phyloP scores from a whole-genome alignment of 352 stramenopile genomes.

The Peronospora belbahrii region DNA sequence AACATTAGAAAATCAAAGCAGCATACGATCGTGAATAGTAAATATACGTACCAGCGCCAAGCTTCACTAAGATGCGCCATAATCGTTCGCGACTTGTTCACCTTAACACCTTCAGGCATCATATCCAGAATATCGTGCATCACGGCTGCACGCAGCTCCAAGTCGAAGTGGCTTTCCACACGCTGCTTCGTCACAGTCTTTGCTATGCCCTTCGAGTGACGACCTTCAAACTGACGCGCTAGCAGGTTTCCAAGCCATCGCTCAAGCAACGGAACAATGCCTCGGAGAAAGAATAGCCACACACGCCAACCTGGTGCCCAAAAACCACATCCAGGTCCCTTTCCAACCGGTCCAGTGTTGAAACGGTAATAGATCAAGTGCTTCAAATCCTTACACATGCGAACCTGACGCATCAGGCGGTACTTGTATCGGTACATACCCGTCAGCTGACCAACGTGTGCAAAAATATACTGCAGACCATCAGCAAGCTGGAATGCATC shows the following conservation, averaged over 20 bases:
- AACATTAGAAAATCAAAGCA: conserved; percentile 5
- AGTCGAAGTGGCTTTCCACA: conserved; percentile 99
- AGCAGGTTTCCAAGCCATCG: conserved; percentile 98
- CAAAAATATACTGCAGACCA: conserved; percentile 99
- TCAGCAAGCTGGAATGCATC: conserved; percentile 99
- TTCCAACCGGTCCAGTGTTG: conserved; percentile 99
- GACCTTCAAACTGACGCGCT: conserved; percentile 98
- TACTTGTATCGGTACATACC: conserved; percentile 99
- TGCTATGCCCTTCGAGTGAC: conserved; percentile 96
- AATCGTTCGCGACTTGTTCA: conserved; percentile 98
- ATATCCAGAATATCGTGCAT: conserved; percentile 99
- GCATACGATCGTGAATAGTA: not conserved
- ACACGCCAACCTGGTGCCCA: conserved; percentile 99
- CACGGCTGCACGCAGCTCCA: conserved; percentile 97
- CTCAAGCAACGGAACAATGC: conserved; percentile 97
- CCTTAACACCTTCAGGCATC: conserved; percentile 99
- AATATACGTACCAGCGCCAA: conserved; percentile 84
- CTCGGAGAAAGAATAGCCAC: conserved; percentile 99
- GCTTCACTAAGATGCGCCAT: conserved; percentile 98
- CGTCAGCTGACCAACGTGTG: conserved; percentile 98
- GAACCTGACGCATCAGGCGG: conserved; percentile 93
- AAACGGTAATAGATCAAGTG: conserved; percentile 99
- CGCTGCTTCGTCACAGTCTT: conserved; percentile 99
- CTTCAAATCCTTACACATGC: conserved; percentile 99
- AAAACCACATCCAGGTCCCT: conserved; percentile 98